Evolutionary conservation across 306 rosid genomes (phyloP).

Genomic region (Cucurbita argyrosperma): DNA sequence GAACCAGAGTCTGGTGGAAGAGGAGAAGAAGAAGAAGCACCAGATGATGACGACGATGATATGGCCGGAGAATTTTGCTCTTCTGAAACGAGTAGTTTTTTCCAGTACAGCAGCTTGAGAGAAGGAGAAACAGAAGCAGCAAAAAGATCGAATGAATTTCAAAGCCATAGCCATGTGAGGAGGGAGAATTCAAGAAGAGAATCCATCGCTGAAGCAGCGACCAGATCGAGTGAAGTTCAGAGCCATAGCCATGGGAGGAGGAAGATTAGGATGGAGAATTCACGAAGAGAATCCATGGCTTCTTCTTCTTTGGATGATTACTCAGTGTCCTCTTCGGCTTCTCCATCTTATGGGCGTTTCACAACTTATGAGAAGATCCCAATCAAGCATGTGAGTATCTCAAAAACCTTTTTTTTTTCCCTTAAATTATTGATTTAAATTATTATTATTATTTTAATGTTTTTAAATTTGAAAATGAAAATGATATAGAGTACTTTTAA

Average conservation of each 20-base stretch:
- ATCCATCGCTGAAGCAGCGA: constrained; percentile 13
- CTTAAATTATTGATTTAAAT: no score
- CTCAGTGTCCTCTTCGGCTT: constrained; percentile 35
- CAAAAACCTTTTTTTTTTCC: neutral
- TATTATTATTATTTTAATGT: no score
- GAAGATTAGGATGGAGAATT: constrained; percentile 14
- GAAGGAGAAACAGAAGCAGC: neutral
- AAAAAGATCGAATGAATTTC: constrained; percentile 17
- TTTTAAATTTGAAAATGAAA: no score
- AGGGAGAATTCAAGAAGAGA: constrained; percentile 47
- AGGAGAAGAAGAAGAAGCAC: neutral
- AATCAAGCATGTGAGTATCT: constrained; percentile 31
- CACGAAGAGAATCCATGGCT: constrained; percentile 47
- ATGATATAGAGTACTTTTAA: no score
- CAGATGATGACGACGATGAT: constrained; percentile 6
- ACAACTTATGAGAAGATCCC: constrained; percentile 56
- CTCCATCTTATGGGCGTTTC: constrained; percentile 70
- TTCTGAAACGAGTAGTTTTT: constrained; percentile 65
- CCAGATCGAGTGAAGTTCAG: neutral
- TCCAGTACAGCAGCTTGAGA: constrained; percentile 21
- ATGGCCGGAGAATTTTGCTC: constrained; percentile 36
- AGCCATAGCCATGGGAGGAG: constrained; percentile 36
- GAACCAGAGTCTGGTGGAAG: neutral
- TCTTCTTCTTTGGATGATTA: constrained; percentile 45
- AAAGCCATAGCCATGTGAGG: constrained; percentile 30